Conservation (phyloP, 2,329 filamentous ascomycete species). For the Xylaria sp. region DNA sequence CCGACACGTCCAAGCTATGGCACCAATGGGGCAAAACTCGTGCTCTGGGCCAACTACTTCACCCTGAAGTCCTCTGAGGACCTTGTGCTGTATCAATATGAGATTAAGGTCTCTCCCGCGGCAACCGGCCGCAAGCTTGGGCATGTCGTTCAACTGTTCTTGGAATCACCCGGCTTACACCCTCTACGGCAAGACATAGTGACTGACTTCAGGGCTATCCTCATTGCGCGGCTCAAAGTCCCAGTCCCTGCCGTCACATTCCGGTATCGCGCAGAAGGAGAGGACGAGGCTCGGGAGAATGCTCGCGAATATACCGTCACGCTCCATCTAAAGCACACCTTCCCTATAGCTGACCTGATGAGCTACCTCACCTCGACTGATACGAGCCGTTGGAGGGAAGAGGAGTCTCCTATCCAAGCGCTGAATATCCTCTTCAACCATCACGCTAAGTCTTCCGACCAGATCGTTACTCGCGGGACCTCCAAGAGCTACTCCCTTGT, state of each 20-base stretch:
- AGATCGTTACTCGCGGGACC: constrained; percentile 47
- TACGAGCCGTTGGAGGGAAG: constrained; percentile 36
- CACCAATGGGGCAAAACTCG: not conserved
- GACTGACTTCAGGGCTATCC: constrained; percentile 51
- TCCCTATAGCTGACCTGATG: constrained; percentile 16
- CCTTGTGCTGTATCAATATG: constrained; percentile 23
- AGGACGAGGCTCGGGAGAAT: constrained; percentile 45
- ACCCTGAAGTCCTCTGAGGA: not conserved
- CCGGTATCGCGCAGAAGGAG: constrained; percentile 47
- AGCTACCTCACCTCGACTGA: constrained; percentile 25
- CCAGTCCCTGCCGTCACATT: constrained; percentile 28
- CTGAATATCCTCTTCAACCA: constrained; percentile 50
- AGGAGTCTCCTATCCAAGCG: constrained; percentile 44
- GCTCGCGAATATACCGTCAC: constrained; percentile 17
- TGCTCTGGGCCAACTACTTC: constrained; percentile 35
- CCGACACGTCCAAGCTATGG: constrained; percentile 32
- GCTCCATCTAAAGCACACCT: not conserved
- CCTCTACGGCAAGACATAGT: constrained; percentile 40
- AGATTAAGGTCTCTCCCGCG: constrained; percentile 31
- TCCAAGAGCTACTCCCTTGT: constrained; percentile 47
- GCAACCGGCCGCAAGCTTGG: constrained; percentile 29
- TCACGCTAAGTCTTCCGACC: constrained; percentile 45
- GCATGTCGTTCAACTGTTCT: constrained; percentile 26
- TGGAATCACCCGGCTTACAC: constrained; percentile 8
- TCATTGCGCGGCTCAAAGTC: constrained; percentile 47